phyloP scores from a whole-genome alignment of 2,329 filamentous ascomycete species.

The Xylariaceae sp. region DNA sequence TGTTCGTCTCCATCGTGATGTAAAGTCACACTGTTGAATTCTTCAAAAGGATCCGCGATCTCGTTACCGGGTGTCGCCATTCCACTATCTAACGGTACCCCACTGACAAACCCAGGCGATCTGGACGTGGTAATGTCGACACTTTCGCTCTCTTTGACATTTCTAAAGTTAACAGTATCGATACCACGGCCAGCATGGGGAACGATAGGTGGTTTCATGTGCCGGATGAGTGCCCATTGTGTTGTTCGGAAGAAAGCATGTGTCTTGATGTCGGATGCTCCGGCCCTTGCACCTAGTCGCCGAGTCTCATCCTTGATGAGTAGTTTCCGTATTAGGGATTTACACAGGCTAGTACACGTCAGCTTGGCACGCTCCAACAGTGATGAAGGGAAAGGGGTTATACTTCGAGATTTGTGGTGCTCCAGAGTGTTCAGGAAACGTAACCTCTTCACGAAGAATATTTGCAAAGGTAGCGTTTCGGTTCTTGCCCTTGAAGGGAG shows the following conservation, averaged over 20 bases:
- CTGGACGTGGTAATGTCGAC: conserved; percentile 78
- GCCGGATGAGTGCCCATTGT: conserved; percentile 94
- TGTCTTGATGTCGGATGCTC: conserved; percentile 94
- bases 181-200: conserved; percentile 88
- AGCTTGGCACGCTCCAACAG: background rate
- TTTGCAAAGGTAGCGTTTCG: conserved; percentile 98
- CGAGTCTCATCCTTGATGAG: conserved; percentile 98
- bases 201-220: conserved; percentile 97
- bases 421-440: conserved; percentile 88
- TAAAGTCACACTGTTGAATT: conserved; percentile 97
- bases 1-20: conserved; percentile 91
- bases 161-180: conserved; percentile 96
- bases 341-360: conserved; percentile 74
- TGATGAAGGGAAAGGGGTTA: conserved; percentile 46
- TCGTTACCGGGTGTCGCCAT: conserved; percentile 86
- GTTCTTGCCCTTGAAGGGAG: conserved; percentile 99
- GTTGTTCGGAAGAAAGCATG: conserved; percentile 97
- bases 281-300: conserved; percentile 89
- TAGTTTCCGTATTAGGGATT: conserved; percentile 93
- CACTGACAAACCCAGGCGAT: conserved; percentile 63
- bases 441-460: conserved; percentile 92
- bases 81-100: conserved; percentile 85
- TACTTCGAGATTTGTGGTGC: conserved; percentile 91
- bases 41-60: conserved; percentile 88
- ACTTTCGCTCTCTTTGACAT: conserved; percentile 96